A percentile compares a stretch with the other conserved stretches of the same genome.
These are phyloP conservation scores for Biscutella laevigata DNA, from an alignment of 441 rosid species.

Conservation along the genomic window DNA sequence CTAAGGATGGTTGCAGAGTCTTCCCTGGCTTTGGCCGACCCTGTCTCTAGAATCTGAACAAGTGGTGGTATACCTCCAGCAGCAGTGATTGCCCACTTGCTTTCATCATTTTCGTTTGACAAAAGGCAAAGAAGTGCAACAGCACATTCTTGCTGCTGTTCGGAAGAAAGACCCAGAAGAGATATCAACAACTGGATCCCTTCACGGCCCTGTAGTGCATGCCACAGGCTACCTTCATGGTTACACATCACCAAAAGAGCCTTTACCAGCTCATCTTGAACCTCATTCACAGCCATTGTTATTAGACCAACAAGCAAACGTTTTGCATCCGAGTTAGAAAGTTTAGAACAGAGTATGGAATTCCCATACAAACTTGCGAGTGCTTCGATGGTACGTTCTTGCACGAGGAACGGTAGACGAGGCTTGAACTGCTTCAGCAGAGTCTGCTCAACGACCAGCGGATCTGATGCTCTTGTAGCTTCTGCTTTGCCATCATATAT, in stretches of 20 bases:
- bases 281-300: conserved; percentile 96
- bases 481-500: conserved; percentile 89
- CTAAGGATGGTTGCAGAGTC: conserved; percentile 95
- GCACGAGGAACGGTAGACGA: conserved; percentile 72
- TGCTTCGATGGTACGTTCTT: conserved; percentile 99
- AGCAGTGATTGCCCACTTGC: conserved; percentile 99
- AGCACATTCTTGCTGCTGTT: conserved; percentile 99
- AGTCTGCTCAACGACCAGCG: conserved; percentile 68
- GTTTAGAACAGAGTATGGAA: conserved; percentile 59
- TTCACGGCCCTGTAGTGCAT: conserved; percentile 96
- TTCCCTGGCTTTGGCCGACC: conserved; percentile 97
- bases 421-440: conserved; percentile 91
- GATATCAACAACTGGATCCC: conserved; percentile 96
- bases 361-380: conserved; percentile 98
- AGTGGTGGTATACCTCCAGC: conserved; percentile 99
- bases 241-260: conserved; percentile 86
- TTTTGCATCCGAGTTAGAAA: conserved; percentile 84
- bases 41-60: conserved; percentile 96
- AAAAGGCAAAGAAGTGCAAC: conserved; percentile 94
- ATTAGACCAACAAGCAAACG: conserved; percentile 95
- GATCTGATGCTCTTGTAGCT: conserved; percentile 75
- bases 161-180: conserved; percentile 98
- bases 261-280: conserved; percentile 89
- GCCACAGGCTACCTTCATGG: conserved; percentile 86
- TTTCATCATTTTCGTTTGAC: conserved; percentile 95